Percentiles rank a stretch among this genome's conserved stretches.
phyloP scores from a whole-genome alignment of 2,329 filamentous ascomycete genomes.

The Hypoxylon sp. region DNA sequence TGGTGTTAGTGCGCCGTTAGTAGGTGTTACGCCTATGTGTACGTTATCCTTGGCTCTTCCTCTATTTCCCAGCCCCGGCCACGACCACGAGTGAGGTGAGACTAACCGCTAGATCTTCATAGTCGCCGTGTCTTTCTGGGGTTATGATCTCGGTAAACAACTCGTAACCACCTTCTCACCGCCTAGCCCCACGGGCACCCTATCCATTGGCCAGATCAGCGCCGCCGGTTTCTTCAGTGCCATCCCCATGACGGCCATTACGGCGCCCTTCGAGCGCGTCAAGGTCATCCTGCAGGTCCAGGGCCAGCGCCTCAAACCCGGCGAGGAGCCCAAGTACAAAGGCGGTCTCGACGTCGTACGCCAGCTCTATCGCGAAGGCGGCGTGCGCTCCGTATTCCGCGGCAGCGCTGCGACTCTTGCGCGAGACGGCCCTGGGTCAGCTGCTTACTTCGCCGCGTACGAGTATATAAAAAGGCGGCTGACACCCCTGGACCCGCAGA shows the following conservation, averaged over 20 bases:
- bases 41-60: conserved; percentile 61
- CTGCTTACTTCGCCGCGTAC: conserved; percentile 97
- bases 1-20: conserved; percentile 94
- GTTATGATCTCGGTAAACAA: conserved; percentile 95
- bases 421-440: conserved; percentile 91
- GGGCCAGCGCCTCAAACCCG: conserved; percentile 85
- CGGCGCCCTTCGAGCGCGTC: conserved; percentile 98
- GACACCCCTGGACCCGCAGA: conserved; percentile 83
- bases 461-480: conserved; percentile 92
- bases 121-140: conserved; percentile 83
- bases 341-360: conserved; percentile 92
- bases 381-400: conserved; percentile 91
- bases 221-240: conserved; percentile 97
- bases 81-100: not conserved
- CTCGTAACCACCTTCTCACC: conserved; percentile 80
- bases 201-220: conserved; percentile 88
- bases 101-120: conserved; percentile 26
- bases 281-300: conserved; percentile 99
- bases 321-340: conserved; percentile 92
- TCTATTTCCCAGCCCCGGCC: not conserved
- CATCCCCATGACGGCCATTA: conserved; percentile 97
- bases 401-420: conserved; percentile 92
- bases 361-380: conserved; percentile 93
- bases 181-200: conserved; percentile 76
- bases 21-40: conserved; percentile 99